Conservation (phyloP, 78 protist genomes). For the Dictyostelium purpureum region DNA sequence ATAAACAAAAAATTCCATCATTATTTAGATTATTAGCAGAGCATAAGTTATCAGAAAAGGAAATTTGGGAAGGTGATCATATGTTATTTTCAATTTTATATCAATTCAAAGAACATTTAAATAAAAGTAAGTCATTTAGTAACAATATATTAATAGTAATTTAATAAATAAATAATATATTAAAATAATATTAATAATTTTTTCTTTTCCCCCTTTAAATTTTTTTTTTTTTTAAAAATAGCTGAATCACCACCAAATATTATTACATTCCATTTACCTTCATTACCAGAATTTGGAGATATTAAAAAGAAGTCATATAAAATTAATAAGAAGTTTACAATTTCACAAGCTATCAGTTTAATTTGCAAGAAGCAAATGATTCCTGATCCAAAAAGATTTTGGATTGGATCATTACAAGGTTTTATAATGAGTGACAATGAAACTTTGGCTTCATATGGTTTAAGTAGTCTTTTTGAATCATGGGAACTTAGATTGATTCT, state of each 20-base stretch:
- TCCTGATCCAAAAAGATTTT: constrained; percentile 79
- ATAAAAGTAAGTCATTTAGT: background rate
- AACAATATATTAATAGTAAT: too few relatives aligned
- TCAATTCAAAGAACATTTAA: constrained; percentile 72
- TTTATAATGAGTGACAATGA: constrained; percentile 65
- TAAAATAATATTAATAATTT: background rate
- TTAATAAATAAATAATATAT: too few relatives aligned
- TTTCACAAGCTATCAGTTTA: constrained; percentile 43
- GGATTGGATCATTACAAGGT: constrained; percentile 72
- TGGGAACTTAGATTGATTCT: constrained; percentile 59
- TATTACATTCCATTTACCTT: constrained; percentile 66
- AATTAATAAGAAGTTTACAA: constrained; percentile 56
- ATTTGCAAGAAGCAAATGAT: constrained; percentile 68
- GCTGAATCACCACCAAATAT: constrained; percentile 75
- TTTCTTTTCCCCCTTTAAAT: background rate
- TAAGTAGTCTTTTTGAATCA: constrained; percentile 50
- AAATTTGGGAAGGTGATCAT: constrained; percentile 77
- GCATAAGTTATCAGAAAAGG: constrained; percentile 68
- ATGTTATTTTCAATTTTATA: constrained; percentile 58
- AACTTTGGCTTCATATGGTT: constrained; percentile 53
- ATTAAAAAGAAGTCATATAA: constrained; percentile 59
- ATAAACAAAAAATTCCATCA: constrained; percentile 68
- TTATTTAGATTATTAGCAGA: constrained; percentile 76
- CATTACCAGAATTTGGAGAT: constrained; percentile 57
- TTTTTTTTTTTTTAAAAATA: background rate